Evolutionary conservation across 2,329 filamentous ascomycete genomes (phyloP).

Genomic region (Calonectria hawksworthii): DNA sequence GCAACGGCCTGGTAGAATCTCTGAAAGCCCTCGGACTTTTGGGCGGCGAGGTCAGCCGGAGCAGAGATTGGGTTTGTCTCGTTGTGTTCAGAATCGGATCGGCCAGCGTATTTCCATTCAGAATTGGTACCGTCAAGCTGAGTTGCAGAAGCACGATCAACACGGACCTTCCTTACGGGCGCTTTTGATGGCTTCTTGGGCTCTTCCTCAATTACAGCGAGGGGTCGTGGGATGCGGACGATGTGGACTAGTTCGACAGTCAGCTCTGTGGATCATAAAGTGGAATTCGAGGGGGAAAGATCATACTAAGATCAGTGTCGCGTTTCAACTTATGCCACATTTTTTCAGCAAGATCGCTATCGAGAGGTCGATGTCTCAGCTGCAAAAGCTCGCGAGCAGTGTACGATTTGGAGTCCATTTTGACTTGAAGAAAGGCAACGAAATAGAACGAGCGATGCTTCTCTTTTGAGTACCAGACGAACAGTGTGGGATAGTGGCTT

Average conservation of each 20-base stretch:
- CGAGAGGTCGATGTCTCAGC: conserved; percentile 46
- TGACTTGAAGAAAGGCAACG: conserved; percentile 55
- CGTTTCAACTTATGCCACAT: conserved; percentile 53
- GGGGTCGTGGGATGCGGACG: conserved; percentile 46
- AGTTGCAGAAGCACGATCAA: conserved; percentile 40
- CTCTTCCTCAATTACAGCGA: conserved; percentile 52
- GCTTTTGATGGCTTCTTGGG: conserved; percentile 24
- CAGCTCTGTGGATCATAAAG: conserved; percentile 1
- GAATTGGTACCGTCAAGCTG: conserved; percentile 58
- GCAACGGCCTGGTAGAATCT: conserved; percentile 78
- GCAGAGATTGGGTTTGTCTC: conserved; percentile 65
- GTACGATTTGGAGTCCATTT: conserved; percentile 61
- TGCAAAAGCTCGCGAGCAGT: conserved; percentile 60
- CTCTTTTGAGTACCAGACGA: conserved; percentile 53
- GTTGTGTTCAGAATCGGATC: conserved; percentile 59
- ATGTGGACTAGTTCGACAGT: conserved; percentile 46
- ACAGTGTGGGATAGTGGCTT: conserved; percentile 54
- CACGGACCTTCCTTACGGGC: conserved; percentile 11
- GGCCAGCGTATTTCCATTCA: conserved; percentile 61
- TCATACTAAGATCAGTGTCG: conserved; percentile 59
- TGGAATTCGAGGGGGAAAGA: not conserved
- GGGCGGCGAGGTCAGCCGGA: conserved; percentile 65
- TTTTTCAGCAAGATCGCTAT: conserved; percentile 45
- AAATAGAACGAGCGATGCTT: conserved; percentile 56
- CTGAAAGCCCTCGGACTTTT: conserved; percentile 76